These are phyloP conservation scores for Backusella luteola DNA, from an alignment of 192 early-diverging fungal genomes.

Conservation along the genomic window DNA sequence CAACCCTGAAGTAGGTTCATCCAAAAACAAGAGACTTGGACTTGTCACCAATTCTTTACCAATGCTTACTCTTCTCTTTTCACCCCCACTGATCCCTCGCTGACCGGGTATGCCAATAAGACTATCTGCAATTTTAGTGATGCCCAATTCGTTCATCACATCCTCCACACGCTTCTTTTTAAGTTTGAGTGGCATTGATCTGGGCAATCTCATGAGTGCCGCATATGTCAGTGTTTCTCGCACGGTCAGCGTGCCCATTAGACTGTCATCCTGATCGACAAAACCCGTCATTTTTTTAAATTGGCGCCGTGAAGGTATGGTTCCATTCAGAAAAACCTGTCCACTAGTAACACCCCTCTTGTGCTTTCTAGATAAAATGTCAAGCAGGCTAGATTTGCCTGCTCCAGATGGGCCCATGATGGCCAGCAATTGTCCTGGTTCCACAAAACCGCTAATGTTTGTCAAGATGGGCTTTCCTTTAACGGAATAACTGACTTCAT, in stretches of 20 bases:
- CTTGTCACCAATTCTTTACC: conserved; percentile 79
- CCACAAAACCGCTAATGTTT: conserved; percentile 68
- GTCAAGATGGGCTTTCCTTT: conserved; percentile 63
- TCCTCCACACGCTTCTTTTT: conserved; percentile 55
- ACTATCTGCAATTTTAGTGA: conserved; percentile 54
- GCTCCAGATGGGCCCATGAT: conserved; percentile 94
- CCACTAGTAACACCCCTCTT: conserved; percentile 25
- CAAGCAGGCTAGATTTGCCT: conserved; percentile 86
- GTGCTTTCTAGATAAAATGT: conserved; percentile 31
- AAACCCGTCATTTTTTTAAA: conserved; percentile 62
- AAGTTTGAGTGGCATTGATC: conserved; percentile 43
- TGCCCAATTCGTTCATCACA: conserved; percentile 51
- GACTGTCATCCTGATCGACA: conserved; percentile 91
- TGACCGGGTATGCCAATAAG: conserved; percentile 46
- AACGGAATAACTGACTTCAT: conserved; percentile 23
- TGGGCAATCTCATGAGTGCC: conserved; percentile 68
- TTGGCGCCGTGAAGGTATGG: conserved; percentile 40
- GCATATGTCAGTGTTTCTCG: conserved; percentile 85
- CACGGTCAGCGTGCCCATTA: conserved; percentile 86
- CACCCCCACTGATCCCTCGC: conserved; percentile 78
- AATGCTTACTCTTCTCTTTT: conserved; percentile 80
- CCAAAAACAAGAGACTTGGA: conserved; percentile 74
- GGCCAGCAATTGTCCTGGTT: conserved; percentile 74
- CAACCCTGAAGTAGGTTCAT: conserved; percentile 61
- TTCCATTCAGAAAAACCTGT: conserved; percentile 53